phyloP scores from a whole-genome alignment of 495 filamentous ascomycete genomes.

The Evernia prunastri region DNA sequence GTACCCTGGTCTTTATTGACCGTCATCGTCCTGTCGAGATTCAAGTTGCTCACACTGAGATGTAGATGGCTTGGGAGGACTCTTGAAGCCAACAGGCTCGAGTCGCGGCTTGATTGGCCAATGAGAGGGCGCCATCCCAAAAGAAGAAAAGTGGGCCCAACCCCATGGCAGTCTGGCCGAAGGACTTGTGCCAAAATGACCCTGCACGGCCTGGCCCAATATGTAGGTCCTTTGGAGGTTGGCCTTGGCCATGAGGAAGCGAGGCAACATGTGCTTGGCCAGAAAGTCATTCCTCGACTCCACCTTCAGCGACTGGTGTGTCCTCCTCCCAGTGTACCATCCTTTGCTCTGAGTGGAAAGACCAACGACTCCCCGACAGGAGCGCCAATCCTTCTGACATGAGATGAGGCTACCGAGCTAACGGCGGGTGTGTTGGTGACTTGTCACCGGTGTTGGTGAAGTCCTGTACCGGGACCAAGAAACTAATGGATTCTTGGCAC shows the following conservation, averaged over 20 bases:
- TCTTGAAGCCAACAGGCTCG: not conserved
- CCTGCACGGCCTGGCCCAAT: not conserved
- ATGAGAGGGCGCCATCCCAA: not conserved
- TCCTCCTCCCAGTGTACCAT: not conserved
- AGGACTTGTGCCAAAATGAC: not conserved
- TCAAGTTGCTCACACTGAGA: not conserved
- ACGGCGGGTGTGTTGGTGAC: not conserved
- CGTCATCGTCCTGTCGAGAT: not conserved
- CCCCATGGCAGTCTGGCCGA: not conserved
- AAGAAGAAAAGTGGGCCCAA: not conserved
- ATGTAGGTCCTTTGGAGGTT: not conserved
- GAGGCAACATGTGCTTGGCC: not conserved
- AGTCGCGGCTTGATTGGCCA: not conserved
- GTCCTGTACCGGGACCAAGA: not conserved
- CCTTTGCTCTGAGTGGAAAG: not conserved
- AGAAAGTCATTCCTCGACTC: not conserved
- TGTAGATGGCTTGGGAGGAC: not conserved
- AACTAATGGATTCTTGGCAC: not conserved
- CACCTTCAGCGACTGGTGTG: not conserved
- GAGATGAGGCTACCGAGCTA: constrained; percentile 2
- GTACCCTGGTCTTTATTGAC: not conserved
- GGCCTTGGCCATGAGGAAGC: not conserved
- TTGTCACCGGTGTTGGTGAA: not conserved
- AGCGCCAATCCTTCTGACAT: not conserved
- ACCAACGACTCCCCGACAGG: not conserved